Evolutionary conservation across 1,284 basidiomycete genomes (phyloP), one percentile per base, ranked within the genome.

Genomic region (Hemileccinum hortonii): DNA sequence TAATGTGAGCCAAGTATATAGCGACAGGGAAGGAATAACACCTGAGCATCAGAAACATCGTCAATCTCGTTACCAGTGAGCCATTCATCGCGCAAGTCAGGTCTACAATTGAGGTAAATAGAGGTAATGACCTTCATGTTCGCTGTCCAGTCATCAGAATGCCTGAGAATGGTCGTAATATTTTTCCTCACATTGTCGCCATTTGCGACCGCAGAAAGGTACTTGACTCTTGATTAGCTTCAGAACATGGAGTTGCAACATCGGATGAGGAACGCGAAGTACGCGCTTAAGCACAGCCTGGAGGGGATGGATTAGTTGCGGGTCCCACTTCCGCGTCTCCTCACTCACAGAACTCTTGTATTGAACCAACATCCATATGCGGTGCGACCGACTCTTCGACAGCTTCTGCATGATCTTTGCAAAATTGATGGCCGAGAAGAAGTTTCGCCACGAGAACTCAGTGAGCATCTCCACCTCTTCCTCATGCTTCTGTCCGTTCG

Each of bases 101-200:
- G 96, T 49, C 96, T 81, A 69, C 95, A 98, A 65, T 98, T 97
- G 54, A 99, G 78, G 70, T 99, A 99, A 59, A 99, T 98, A 29
- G 93, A 88, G 5, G 97, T 99, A 66, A 99, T 99, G 55, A 98
- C 92, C 73, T 98, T 97, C 97, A 99, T 99, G 69, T 99, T 99
- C 22, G 91, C 93, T 96, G 63, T 19, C 41, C 24, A 52, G 47
- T 39, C 35, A 61, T 66, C 42, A 70, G 57, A 44, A 50, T 38
- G 5, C 16, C 19, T 26, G 29, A 21, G 30, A 49, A 21, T 46
- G 29, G 6, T 46, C 18, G 11, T 22, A 19, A 14, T 39, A 44
- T 22, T 35, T 35, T 24, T 24, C 67, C 83, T 66, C 71, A 94
- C 94, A 90, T 75, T 98, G 94, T 46, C 96, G 80, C 97, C 97